These are phyloP conservation scores for Hirsutella thompsonii DNA, from an alignment of 2,329 filamentous ascomycete species.

Conservation along the genomic window DNA sequence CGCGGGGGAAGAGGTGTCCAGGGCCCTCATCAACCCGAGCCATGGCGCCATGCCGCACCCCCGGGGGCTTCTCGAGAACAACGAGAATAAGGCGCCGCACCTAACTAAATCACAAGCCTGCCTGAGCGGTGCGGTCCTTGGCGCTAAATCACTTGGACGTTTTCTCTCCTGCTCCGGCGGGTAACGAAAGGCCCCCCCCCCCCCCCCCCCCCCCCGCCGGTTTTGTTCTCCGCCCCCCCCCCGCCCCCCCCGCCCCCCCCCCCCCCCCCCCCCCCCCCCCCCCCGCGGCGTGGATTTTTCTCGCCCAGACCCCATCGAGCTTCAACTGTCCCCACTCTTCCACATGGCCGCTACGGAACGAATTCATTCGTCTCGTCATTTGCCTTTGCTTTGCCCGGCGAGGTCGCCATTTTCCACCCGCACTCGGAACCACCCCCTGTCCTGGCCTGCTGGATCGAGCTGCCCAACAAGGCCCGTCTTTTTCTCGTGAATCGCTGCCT, in stretches of 20 bases:
- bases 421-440: conserved; percentile 3
- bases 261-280: too few species aligned
- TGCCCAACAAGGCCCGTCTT: conserved; percentile 12
- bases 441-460: background rate
- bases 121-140: background rate
- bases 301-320: conserved; percentile 8
- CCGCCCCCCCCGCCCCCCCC: too few species aligned
- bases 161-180: background rate
- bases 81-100: too few species aligned
- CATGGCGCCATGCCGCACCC: too few species aligned
- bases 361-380: conserved; percentile 18
- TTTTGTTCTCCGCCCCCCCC: too few species aligned
- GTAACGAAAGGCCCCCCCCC: too few species aligned
- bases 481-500: conserved; percentile 12
- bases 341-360: conserved; percentile 14
- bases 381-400: conserved; percentile 8
- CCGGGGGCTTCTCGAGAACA: too few species aligned
- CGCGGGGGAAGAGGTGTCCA: too few species aligned
- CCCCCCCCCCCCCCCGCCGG: too few species aligned
- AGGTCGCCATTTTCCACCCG: conserved; percentile 9
- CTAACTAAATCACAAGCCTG: background rate
- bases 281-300: background rate
- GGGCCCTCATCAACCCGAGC: too few species aligned
- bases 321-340: conserved; percentile 14
- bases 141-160: background rate